Evolutionary conservation across 2,329 filamentous ascomycete genomes (phyloP).

Genomic region (Trichophyton rubrum): DNA sequence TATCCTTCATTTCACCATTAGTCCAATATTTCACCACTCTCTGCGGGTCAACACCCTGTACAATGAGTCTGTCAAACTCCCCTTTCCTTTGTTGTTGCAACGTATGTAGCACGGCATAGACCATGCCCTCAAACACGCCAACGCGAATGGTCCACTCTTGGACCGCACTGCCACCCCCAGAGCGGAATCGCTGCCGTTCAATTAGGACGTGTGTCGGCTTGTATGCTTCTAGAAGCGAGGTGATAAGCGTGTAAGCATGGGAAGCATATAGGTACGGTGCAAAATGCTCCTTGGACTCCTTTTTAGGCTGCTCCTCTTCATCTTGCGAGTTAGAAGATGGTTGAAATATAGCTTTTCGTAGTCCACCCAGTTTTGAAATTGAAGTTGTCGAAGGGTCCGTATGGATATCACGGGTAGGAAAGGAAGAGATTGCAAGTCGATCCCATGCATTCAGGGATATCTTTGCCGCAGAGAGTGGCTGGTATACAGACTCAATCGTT

Average conservation of each 20-base stretch:
- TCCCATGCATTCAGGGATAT: slow-evolving; percentile 32
- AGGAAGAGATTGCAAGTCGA: slow-evolving; percentile 25
- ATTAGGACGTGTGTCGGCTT: slow-evolving; percentile 60
- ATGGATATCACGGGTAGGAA: slow-evolving; percentile 4
- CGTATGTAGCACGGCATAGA: slow-evolving; percentile 56
- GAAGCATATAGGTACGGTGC: slow-evolving; percentile 42
- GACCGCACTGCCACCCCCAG: slow-evolving; percentile 50
- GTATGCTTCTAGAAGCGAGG: slow-evolving; percentile 37
- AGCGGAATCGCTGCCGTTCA: slow-evolving; percentile 52
- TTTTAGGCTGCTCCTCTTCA: not conserved
- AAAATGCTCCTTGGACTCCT: slow-evolving; percentile 34
- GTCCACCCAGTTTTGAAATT: not conserved
- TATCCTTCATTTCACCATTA: slow-evolving; percentile 18
- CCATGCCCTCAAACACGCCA: slow-evolving; percentile 69
- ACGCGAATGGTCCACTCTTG: slow-evolving; percentile 75
- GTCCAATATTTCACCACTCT: slow-evolving; percentile 47
- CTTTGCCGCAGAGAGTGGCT: not conserved
- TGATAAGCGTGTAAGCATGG: slow-evolving; percentile 45
- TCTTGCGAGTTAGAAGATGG: not conserved
- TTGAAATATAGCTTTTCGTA: not conserved
- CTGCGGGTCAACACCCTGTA: slow-evolving; percentile 42
- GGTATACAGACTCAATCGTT: not conserved
- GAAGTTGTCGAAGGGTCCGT: not conserved
- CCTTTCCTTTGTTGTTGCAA: slow-evolving; percentile 34
- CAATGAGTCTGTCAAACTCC: slow-evolving; percentile 26